Conservation (phyloP, 305 asterid genomes). For the Fraxinus greggii region DNA sequence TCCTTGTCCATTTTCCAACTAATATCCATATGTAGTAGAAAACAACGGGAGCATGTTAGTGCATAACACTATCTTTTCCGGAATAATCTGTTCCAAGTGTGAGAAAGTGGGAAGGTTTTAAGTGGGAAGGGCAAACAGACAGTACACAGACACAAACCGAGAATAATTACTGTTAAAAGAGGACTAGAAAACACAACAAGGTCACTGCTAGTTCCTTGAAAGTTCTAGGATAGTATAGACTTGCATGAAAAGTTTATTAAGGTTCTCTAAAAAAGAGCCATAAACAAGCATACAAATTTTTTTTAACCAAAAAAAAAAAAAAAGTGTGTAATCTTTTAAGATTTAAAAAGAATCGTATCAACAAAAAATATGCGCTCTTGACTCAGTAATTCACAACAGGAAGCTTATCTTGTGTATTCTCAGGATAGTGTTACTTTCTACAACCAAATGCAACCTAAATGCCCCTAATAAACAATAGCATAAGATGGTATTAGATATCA, state of each 20-base stretch:
- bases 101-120: neutral
- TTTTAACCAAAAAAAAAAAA: neutral
- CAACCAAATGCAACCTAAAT: neutral
- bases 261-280: neutral
- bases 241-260: neutral
- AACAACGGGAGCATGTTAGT: neutral
- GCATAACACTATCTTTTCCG: neutral
- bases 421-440: neutral
- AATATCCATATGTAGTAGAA: neutral
- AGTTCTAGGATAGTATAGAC: neutral
- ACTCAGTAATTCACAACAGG: neutral
- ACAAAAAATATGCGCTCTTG: slow-evolving; percentile 12
- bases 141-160: neutral
- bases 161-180: neutral
- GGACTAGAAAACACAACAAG: neutral
- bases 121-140: neutral
- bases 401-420: neutral
- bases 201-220: neutral
- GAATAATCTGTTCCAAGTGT: neutral
- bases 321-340: neutral
- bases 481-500: neutral
- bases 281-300: neutral
- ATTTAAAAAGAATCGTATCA: neutral
- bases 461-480: neutral
- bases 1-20: neutral